Evolutionary conservation across 805 yeast genomes (phyloP).

Genomic region (Candida ponderosae): DNA sequence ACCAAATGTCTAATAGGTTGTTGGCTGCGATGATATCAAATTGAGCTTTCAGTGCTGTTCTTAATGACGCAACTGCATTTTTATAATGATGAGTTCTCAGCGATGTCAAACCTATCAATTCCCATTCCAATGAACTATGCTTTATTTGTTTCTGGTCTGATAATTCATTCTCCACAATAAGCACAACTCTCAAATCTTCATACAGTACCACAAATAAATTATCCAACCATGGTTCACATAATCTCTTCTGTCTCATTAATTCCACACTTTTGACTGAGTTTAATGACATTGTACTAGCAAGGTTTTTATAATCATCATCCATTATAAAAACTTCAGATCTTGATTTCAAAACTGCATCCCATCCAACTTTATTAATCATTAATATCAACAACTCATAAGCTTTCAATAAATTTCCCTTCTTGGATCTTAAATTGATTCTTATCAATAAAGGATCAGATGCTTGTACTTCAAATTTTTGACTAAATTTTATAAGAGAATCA

Average conservation of each 20-base stretch:
- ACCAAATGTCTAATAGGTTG: conserved; percentile 37
- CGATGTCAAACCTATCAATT: conserved; percentile 52
- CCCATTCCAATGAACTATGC: conserved; percentile 71
- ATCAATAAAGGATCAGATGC: conserved; percentile 40
- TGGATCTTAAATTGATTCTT: conserved; percentile 40
- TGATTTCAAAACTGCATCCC: conserved; percentile 66
- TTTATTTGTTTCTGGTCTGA: conserved; percentile 19
- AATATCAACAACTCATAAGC: conserved; percentile 69
- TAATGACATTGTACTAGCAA: conserved; percentile 13
- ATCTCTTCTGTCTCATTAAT: conserved; percentile 30
- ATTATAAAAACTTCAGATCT: conserved; percentile 74
- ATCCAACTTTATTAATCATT: conserved; percentile 63
- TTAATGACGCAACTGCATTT: conserved; percentile 43
- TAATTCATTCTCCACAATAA: conserved; percentile 24
- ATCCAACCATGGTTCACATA: conserved; percentile 77
- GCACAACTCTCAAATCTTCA: conserved; percentile 45
- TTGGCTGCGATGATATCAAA: conserved; percentile 55
- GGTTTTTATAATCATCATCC: conserved; percentile 56
- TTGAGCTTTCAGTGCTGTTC: conserved; percentile 47
- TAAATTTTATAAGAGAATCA: conserved; percentile 15
- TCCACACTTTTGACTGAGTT: conserved; percentile 3
- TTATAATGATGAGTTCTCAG: conserved; percentile 38
- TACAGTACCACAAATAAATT: conserved; percentile 62
- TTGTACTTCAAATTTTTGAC: conserved; percentile 25
- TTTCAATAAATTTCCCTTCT: conserved; percentile 44